Percentiles rank a stretch among this genome's conserved stretches.
Conservation (phyloP, 345 rosid species). For the Hypericum androsaemum region DNA sequence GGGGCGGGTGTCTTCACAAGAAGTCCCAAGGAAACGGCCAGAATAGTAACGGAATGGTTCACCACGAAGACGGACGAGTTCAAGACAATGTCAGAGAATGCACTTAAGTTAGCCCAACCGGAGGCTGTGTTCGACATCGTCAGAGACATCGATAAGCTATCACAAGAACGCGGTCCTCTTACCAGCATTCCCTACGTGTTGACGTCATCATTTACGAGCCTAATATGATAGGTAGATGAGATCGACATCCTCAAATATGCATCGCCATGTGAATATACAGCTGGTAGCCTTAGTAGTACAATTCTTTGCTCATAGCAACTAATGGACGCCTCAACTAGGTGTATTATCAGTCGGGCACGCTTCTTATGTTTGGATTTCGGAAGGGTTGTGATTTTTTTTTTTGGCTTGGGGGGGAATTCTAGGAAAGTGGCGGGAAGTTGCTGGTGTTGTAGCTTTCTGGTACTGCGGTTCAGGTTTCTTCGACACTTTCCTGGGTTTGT, state of each 20-base stretch:
- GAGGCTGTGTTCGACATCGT: conserved; percentile 91
- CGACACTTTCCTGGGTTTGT: no score
- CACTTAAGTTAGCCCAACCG: conserved; percentile 74
- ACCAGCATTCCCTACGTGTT: conserved; percentile 49
- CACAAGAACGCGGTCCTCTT: conserved; percentile 52
- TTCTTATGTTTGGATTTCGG: no score
- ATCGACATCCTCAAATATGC: background rate
- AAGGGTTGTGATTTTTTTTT: no score
- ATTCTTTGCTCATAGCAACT: conserved; percentile 25
- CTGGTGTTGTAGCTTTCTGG: no score
- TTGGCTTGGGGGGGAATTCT: no score
- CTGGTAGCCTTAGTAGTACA: conserved; percentile 9
- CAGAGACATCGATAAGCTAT: conserved; percentile 79
- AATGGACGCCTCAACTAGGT: no score
- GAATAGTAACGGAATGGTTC: conserved; percentile 81
- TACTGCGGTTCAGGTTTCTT: no score
- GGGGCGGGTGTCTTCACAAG: conserved; percentile 90
- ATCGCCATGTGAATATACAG: conserved; percentile 17
- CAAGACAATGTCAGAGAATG: conserved; percentile 50
- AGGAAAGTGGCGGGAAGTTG: no score
- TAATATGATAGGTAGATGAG: conserved; percentile 33
- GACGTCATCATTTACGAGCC: conserved; percentile 71
- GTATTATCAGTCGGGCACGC: no score
- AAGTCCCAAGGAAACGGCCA: conserved; percentile 85
- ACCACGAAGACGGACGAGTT: conserved; percentile 57